Conservation (phyloP, 169 alveolate species). For the Amoebophrya sp. region DNA sequence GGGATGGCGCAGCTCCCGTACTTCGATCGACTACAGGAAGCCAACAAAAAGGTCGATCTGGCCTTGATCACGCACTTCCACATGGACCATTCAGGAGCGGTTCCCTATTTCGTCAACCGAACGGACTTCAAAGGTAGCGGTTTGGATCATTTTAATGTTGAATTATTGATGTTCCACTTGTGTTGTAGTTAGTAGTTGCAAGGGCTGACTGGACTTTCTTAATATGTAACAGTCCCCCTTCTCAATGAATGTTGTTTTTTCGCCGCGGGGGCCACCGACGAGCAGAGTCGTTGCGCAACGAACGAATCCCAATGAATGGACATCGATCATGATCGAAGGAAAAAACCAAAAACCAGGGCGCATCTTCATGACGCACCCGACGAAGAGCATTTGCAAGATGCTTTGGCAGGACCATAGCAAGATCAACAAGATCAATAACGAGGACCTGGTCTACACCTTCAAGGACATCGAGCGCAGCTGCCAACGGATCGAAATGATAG, state of each 20-base stretch:
- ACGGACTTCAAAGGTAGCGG: slow-evolving; percentile 81
- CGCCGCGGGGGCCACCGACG: no score
- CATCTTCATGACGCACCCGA: slow-evolving; percentile 88
- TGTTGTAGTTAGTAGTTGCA: no score
- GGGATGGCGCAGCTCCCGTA: slow-evolving; percentile 95
- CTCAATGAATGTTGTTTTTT: no score
- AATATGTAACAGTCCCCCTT: no score
- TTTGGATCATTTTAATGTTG: no score
- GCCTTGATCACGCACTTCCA: slow-evolving; percentile 93
- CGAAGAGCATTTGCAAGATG: slow-evolving; percentile 83
- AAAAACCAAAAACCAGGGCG: no score
- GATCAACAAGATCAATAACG: slow-evolving; percentile 27
- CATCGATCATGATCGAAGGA: no score
- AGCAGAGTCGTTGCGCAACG: no score
- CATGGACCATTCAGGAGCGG: slow-evolving; percentile 95
- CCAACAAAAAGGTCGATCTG: slow-evolving; percentile 67
- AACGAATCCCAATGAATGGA: no score
- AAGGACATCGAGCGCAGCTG: slow-evolving; percentile 78
- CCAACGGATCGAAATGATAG: slow-evolving; percentile 69
- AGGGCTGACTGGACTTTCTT: no score
- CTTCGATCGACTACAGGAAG: slow-evolving; percentile 53
- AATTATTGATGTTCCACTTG: no score
- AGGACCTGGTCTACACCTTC: slow-evolving; percentile 54
- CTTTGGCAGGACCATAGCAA: slow-evolving; percentile 58
- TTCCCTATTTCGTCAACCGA: slow-evolving; percentile 82